Evolutionary conservation across 208 protist species (phyloP), one percentile per base, ranked within the genome.

Genomic region (Naegleria lovaniensis): DNA sequence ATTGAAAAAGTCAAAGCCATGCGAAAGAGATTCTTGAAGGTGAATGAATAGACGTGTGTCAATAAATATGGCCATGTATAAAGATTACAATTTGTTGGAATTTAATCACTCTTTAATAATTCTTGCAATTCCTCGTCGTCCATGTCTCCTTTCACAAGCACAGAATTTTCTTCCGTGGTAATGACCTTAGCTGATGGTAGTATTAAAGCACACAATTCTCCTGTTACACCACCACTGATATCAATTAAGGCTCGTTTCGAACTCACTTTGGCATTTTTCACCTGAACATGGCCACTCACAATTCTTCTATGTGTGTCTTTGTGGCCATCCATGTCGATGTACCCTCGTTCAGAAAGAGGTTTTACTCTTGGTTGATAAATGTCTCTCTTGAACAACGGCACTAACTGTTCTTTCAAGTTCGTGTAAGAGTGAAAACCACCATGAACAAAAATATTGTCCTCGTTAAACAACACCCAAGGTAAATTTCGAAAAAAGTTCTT

Each of bases 1-100:
- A 89, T 89, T 67, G 48, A 89, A 67, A 89, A 89, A n/a, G 5
- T 13, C 6, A 39, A 41, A n/a, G 29, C 43, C 6, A 89, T 89
- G 85, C 13, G 67, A 36, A 79, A 79, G 29, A 79, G 67, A 79
- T 79, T 79, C 67, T 36, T 79, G n/a, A 79, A 79, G 25, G 67
- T 79, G 25, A 79, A 79, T 9, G 67, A 79, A 33, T 79, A 79
- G n/a, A 36, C n/a, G n/a, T n/a, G n/a, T 67, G 11, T n/a, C n/a
- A n/a, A n/a, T n/a, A n/a, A n/a, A n/a, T n/a, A n/a, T n/a, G n/a
- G n/a, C n/a, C n/a, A n/a, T n/a, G n/a, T n/a, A n/a, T n/a, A n/a
- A n/a, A n/a, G n/a, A n/a, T n/a, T n/a, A n/a, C n/a, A n/a, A n/a
- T n/a, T n/a, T n/a, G n/a, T n/a, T n/a, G n/a, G n/a, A n/a, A 67